phyloP scores from a whole-genome alignment of 495 filamentous ascomycete genomes.

The Parmelia sp. region DNA sequence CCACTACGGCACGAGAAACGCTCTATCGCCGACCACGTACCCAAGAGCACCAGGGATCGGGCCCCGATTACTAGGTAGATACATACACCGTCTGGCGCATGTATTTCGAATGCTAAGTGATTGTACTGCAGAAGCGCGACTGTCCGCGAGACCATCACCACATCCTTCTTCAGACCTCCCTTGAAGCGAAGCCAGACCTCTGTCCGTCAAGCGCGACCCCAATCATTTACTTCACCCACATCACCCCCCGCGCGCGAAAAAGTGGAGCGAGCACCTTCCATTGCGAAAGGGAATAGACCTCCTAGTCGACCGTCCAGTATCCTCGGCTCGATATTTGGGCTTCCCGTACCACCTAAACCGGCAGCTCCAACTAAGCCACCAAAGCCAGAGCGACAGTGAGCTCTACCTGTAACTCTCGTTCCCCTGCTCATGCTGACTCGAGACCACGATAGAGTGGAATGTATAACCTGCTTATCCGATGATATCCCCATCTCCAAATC shows the following conservation, averaged over 20 bases:
- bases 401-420: too few species aligned
- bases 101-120: neutral
- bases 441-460: constrained; percentile 49
- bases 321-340: constrained; percentile 34
- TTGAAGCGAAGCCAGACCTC: constrained; percentile 16
- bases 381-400: constrained; percentile 11
- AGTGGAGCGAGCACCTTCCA: constrained; percentile 11
- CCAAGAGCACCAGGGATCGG: constrained; percentile 35
- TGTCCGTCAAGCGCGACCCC: neutral
- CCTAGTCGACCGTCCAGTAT: constrained; percentile 22
- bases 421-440: neutral
- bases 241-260: constrained; percentile 9
- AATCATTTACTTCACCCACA: neutral
- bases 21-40: constrained; percentile 36
- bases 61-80: constrained; percentile 12
- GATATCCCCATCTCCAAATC: constrained; percentile 52
- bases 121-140: constrained; percentile 11
- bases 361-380: constrained; percentile 3
- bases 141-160: constrained; percentile 6
- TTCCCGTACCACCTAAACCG: constrained; percentile 15
- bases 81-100: neutral
- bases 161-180: constrained; percentile 10
- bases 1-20: constrained; percentile 33
- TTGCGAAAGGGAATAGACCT: neutral
- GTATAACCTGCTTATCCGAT: constrained; percentile 61